Conservation (phyloP, 371 early-diverging fungal genomes). For the Mucor lusitanicus region DNA sequence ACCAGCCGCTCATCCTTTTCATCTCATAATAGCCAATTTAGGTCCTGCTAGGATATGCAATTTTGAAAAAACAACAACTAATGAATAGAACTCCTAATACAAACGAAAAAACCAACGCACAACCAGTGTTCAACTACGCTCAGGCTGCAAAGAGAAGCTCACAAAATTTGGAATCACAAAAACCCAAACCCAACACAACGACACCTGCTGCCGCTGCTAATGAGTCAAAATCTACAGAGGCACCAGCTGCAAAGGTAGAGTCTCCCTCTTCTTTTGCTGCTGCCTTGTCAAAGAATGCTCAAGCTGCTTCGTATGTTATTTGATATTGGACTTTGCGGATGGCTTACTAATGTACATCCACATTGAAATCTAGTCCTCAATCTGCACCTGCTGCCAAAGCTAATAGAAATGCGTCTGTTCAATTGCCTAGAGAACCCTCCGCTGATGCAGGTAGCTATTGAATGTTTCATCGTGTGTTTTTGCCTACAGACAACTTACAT, state of each 20-base stretch:
- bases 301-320: conserved; percentile 9
- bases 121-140: conserved; percentile 50
- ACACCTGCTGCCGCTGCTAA: conserved; percentile 11
- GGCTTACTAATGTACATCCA: not conserved
- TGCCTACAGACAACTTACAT: not conserved
- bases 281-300: conserved; percentile 33
- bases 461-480: not conserved
- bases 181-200: conserved; percentile 11
- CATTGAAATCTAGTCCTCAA: conserved; percentile 1
- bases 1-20: too few relatives aligned
- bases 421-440: conserved; percentile 38
- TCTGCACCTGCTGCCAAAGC: conserved; percentile 3
- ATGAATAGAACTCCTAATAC: conserved; percentile 45
- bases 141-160: conserved; percentile 46
- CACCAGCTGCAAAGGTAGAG: conserved; percentile 24
- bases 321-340: conserved; percentile 1
- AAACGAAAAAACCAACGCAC: conserved; percentile 35
- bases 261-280: conserved; percentile 37
- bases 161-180: conserved; percentile 27
- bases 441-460: conserved; percentile 28
- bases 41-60: conserved; percentile 44
- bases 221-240: conserved; percentile 12
- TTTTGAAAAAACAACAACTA: conserved; percentile 40
- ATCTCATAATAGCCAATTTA: conserved; percentile 7
- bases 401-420: conserved; percentile 24